phyloP scores from a whole-genome alignment of 257 asterid genomes.

The Solanum appendiculatum region DNA sequence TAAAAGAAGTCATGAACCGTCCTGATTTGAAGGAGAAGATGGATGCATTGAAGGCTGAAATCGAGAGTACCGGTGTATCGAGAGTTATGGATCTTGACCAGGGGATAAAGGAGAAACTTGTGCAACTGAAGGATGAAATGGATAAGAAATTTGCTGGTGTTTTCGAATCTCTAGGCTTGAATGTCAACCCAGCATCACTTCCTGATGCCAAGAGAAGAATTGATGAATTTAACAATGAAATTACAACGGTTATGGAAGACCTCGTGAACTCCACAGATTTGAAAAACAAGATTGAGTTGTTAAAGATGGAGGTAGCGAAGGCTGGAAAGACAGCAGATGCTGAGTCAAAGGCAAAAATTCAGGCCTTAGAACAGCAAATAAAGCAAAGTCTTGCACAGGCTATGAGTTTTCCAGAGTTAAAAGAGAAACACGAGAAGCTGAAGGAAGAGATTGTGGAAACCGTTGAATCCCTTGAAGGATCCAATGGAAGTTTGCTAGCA shows the following conservation, averaged over 20 bases:
- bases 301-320: conserved; percentile 42
- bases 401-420: conserved; percentile 32
- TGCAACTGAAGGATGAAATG: conserved; percentile 41
- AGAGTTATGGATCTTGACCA: conserved; percentile 23
- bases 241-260: conserved; percentile 34
- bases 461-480: conserved; percentile 27
- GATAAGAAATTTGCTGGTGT: conserved; percentile 31
- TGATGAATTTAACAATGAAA: conserved; percentile 37
- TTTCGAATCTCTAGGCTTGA: conserved; percentile 45
- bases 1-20: conserved; percentile 31
- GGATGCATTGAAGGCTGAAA: conserved; percentile 48
- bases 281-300: conserved; percentile 55
- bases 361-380: conserved; percentile 44
- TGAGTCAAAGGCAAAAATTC: conserved; percentile 42
- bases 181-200: conserved; percentile 17
- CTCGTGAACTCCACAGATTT: conserved; percentile 40
- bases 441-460: conserved; percentile 35
- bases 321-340: conserved; percentile 41
- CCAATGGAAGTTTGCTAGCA: conserved; percentile 31
- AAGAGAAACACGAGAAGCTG: conserved; percentile 49
- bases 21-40: conserved; percentile 51
- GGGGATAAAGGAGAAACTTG: conserved; percentile 47
- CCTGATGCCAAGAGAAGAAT: conserved; percentile 27
- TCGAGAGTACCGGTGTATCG: conserved; percentile 34
- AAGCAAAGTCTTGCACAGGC: conserved; percentile 46